phyloP scores from a whole-genome alignment of 2,329 filamentous ascomycete genomes.

The Diaporthe capsici region DNA sequence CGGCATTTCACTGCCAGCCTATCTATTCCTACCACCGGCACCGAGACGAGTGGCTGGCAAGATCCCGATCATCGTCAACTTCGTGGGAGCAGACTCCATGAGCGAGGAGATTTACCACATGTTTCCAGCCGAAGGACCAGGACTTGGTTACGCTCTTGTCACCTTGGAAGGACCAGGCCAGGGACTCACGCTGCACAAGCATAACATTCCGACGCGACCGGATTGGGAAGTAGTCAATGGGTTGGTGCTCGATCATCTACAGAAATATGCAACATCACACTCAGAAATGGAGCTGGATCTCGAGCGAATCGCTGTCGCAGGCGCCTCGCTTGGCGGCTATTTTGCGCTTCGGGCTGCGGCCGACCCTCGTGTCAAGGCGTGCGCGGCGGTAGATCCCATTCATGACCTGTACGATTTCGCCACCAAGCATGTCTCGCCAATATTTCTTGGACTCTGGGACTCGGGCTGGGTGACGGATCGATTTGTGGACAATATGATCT shows the following conservation, averaged over 20 bases:
- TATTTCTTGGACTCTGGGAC: neutral
- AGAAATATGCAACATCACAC: neutral
- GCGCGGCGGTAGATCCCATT: constrained; percentile 45
- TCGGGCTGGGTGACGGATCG: neutral
- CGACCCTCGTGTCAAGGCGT: constrained; percentile 60
- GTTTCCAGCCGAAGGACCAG: constrained; percentile 41
- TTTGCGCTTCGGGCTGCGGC: constrained; percentile 58
- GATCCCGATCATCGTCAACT: constrained; percentile 53
- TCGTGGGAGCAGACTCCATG: constrained; percentile 53
- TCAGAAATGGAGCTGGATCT: constrained; percentile 47
- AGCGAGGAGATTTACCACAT: constrained; percentile 59
- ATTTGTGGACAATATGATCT: neutral
- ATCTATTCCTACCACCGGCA: constrained; percentile 53
- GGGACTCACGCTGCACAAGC: constrained; percentile 52
- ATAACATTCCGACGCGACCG: constrained; percentile 48
- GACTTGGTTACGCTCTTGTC: constrained; percentile 58
- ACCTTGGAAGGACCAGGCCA: constrained; percentile 63
- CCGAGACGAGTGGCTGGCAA: constrained; percentile 44
- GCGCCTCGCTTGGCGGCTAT: constrained; percentile 61
- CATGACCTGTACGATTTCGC: neutral
- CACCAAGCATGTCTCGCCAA: neutral
- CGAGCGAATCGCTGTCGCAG: constrained; percentile 53
- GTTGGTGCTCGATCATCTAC: constrained; percentile 47
- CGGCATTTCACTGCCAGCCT: constrained; percentile 52
- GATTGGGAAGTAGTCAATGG: constrained; percentile 56